phyloP scores from a whole-genome alignment of 495 filamentous ascomycete genomes.

The Parathielavia appendiculata region DNA sequence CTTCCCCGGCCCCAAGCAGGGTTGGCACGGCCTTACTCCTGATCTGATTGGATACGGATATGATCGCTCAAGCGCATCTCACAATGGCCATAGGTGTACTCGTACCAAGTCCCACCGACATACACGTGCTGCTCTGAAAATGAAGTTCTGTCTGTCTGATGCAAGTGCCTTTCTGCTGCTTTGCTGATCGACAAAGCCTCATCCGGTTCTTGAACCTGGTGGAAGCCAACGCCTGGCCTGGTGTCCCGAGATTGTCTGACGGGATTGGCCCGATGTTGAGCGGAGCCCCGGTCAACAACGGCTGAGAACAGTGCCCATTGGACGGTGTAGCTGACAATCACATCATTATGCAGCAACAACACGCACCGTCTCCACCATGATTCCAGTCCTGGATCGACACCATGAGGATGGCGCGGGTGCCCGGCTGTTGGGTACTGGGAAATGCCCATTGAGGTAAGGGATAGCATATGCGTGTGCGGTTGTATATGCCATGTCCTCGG shows the following conservation, averaged over 20 bases:
- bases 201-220: slow-evolving; percentile 9
- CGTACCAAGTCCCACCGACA: too few species aligned
- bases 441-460: not conserved
- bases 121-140: too few species aligned
- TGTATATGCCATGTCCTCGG: too few species aligned
- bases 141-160: too few species aligned
- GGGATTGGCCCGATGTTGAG: slow-evolving; percentile 9
- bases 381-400: slow-evolving; percentile 23
- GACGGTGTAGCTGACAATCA: slow-evolving; percentile 22
- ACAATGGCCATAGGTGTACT: too few species aligned
- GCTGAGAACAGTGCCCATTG: slow-evolving; percentile 11
- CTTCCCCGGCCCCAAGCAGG: too few species aligned
- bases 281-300: not conserved
- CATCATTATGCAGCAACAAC: slow-evolving; percentile 27
- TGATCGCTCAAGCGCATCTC: too few species aligned
- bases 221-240: not conserved
- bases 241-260: slow-evolving; percentile 3
- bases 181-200: slow-evolving; percentile 6
- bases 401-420: slow-evolving; percentile 1
- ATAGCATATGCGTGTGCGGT: not conserved
- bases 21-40: too few species aligned
- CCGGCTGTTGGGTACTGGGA: not conserved
- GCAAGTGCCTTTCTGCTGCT: too few species aligned
- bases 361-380: slow-evolving; percentile 20
- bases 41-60: too few species aligned